phyloP scores from a whole-genome alignment of 306 rosid species.

The Vicia villosa region DNA sequence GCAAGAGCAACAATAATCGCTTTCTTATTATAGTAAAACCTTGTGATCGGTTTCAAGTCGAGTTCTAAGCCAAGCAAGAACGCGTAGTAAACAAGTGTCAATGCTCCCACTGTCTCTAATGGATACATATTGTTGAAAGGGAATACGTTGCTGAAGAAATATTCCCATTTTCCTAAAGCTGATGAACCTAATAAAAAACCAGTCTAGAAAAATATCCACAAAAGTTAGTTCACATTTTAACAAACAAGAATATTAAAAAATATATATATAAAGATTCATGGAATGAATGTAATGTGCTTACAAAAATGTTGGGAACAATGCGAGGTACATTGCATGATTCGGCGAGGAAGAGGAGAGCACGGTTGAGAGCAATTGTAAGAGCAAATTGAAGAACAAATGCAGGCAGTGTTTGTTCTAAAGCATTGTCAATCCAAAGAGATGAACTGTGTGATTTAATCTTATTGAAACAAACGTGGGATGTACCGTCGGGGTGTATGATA shows the following conservation, averaged over 20 bases:
- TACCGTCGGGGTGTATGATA: background rate
- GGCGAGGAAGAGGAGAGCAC: conserved; percentile 12
- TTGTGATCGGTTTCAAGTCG: conserved; percentile 34
- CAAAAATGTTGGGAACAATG: conserved; percentile 39
- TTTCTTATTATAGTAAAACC: conserved; percentile 24
- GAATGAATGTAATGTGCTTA: conserved; percentile 24
- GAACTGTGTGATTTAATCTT: background rate
- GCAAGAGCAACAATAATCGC: conserved; percentile 23
- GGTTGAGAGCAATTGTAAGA: conserved; percentile 37
- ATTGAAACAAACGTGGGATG: conserved; percentile 33
- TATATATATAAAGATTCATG: background rate
- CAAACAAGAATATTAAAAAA: background rate
- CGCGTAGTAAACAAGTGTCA: conserved; percentile 43
- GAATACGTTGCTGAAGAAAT: background rate
- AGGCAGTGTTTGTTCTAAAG: conserved; percentile 29
- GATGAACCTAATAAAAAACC: conserved; percentile 46
- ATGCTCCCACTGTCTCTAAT: conserved; percentile 35
- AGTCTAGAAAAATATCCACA: conserved; percentile 31
- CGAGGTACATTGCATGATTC: conserved; percentile 35
- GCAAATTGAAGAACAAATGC: conserved; percentile 39
- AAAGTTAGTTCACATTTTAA: background rate
- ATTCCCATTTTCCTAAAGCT: conserved; percentile 17
- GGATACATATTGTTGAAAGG: conserved; percentile 24
- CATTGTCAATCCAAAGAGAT: conserved; percentile 38
- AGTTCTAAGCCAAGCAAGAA: conserved; percentile 49